Evolutionary conservation across 805 yeast species (phyloP).

Genomic region (Teunomyces tritomae): DNA sequence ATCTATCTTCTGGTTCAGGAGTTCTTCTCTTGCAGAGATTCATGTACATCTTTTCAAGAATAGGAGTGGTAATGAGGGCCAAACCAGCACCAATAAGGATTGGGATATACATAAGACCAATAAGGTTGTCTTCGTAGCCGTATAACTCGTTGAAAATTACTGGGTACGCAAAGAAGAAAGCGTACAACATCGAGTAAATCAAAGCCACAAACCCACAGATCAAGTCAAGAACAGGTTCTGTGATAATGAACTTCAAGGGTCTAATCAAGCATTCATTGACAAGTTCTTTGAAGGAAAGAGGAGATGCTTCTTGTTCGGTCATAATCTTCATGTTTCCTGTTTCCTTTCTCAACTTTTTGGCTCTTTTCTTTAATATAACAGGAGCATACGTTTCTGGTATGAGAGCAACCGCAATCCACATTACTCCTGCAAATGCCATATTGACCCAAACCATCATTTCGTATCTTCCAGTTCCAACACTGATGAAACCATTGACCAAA

Average conservation of each 20-base stretch:
- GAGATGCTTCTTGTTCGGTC: constrained; percentile 90
- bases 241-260: constrained; percentile 71
- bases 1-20: constrained; percentile 77
- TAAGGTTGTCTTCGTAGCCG: constrained; percentile 70
- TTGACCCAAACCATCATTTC: constrained; percentile 86
- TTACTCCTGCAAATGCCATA: constrained; percentile 85
- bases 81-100: constrained; percentile 81
- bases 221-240: constrained; percentile 83
- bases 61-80: constrained; percentile 73
- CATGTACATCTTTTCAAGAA: constrained; percentile 62
- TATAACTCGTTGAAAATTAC: constrained; percentile 78
- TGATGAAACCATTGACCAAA: constrained; percentile 80
- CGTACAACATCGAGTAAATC: constrained; percentile 86
- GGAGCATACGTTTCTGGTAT: constrained; percentile 95
- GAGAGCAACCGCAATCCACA: constrained; percentile 62
- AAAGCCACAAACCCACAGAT: constrained; percentile 85
- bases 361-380: constrained; percentile 66
- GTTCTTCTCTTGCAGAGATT: constrained; percentile 49
- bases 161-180: constrained; percentile 94
- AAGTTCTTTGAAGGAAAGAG: constrained; percentile 66
- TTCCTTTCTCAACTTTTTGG: constrained; percentile 64
- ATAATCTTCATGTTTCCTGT: constrained; percentile 81
- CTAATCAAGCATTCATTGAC: constrained; percentile 69
- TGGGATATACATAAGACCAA: constrained; percentile 88
- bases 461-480: constrained; percentile 63